Evolutionary conservation across 495 filamentous ascomycete genomes (phyloP), one percentile per base, ranked within the genome.

Genomic region (Chaetomidium leptoderma): DNA sequence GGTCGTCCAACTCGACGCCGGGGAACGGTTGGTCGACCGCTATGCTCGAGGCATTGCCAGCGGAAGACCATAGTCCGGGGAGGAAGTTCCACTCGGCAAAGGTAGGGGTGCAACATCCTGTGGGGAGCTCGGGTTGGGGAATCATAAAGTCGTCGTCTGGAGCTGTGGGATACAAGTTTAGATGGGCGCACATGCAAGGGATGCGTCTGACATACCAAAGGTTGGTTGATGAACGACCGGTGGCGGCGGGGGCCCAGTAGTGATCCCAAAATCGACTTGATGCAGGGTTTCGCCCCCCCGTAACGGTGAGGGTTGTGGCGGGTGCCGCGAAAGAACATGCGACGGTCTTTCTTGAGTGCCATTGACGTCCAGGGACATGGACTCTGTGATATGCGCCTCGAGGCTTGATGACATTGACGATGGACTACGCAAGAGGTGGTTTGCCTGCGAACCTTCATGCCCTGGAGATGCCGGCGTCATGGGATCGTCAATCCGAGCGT

Each of bases 1-100:
- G n/a, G 16, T 59, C 48, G 13, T 59, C 46, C 39, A 59, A 37
- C n/a, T 52, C 57, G 19, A 59, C 37, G 17, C 30, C 26, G 7
- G 39, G 17, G 19, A 59, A 53, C 23, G 49, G 36, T 14, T 39
- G 57, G 11, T 30, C 21, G 24, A 59, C 6, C 13, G 39, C 30
- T 5, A 51, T n/a, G n/a, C n/a, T n/a, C n/a, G n/a, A n/a, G n/a
- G n/a, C 13, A 35, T 24, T 19, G 17, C 23, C 21, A 19, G 30
- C n/a, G 37, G 23, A 40, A 9, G 57, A 59, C 57, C 57, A 59
- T 29, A 53, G 57, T 6, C 57, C 57, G 2, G 57, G 57, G 6
- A 59, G 40, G 10, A 59, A 53, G 29, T 59, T 44, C 57, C 49
- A 53, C 24, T 53, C 35, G 2, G 49, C 26, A 42, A 53, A 42